Conservation (phyloP, 1,139 yeast genomes). For the Yamadazyma atlantica region DNA sequence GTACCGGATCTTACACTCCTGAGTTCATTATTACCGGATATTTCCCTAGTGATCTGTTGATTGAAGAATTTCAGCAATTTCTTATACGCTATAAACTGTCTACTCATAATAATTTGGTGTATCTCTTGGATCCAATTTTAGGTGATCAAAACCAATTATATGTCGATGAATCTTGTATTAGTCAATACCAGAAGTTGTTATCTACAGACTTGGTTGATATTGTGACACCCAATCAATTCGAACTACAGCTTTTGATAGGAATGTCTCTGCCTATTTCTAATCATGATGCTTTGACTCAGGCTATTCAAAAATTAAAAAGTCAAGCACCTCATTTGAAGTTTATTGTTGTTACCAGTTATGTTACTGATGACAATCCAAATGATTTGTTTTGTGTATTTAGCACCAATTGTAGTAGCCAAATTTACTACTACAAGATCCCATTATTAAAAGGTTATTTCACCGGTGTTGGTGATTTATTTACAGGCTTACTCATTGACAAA, state of each 20-base stretch:
- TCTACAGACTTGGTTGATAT: conserved; percentile 53
- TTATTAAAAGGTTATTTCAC: conserved; percentile 73
- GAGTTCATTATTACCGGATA: conserved; percentile 34
- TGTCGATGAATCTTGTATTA: conserved; percentile 66
- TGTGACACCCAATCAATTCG: conserved; percentile 87
- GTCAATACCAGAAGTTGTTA: conserved; percentile 56
- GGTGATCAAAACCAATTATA: conserved; percentile 90
- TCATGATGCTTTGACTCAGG: conserved; percentile 36
- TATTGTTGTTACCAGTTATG: conserved; percentile 58
- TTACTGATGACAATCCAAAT: conserved; percentile 14
- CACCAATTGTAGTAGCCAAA: conserved; percentile 18
- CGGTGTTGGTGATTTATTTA: conserved; percentile 91
- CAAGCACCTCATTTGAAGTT: conserved; percentile 46
- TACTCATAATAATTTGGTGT: conserved; percentile 18
- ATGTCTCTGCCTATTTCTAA: conserved; percentile 34
- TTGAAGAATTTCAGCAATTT: conserved; percentile 4
- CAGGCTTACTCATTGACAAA: conserved; percentile 72
- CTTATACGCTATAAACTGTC: background rate
- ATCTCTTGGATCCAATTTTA: conserved; percentile 85
- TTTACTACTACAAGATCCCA: conserved; percentile 45
- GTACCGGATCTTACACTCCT: conserved; percentile 38
- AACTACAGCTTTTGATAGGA: conserved; percentile 68
- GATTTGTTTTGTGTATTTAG: conserved; percentile 57
- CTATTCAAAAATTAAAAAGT: conserved; percentile 33
- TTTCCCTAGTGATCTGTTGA: conserved; percentile 27